Conservation (phyloP, 2,329 filamentous ascomycete genomes). For the Dryadomyces quercus-mongolicae region DNA sequence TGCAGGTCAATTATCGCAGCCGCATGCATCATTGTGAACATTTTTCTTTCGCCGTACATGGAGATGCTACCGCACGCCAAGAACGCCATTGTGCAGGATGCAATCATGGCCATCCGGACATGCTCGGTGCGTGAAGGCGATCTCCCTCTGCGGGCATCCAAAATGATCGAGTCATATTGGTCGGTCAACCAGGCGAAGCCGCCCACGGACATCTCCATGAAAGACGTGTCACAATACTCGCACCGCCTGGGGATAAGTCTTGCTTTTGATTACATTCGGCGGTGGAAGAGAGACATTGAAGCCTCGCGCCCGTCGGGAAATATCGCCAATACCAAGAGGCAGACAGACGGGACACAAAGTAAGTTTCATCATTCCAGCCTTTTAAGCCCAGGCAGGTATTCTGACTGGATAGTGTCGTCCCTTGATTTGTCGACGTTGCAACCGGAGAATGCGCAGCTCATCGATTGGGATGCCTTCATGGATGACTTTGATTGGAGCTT, state of each 20-base stretch:
- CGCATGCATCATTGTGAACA: constrained; percentile 30
- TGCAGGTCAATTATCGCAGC: constrained; percentile 34
- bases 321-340: constrained; percentile 9
- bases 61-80: constrained; percentile 17
- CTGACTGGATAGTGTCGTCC: not conserved
- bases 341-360: constrained; percentile 8
- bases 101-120: constrained; percentile 23
- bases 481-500: constrained; percentile 37
- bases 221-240: constrained; percentile 27
- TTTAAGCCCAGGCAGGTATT: not conserved
- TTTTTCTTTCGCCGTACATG: constrained; percentile 32
- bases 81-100: constrained; percentile 20
- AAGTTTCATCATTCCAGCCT: not conserved
- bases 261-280: constrained; percentile 35
- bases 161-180: constrained; percentile 39
- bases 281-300: constrained; percentile 31
- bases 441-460: constrained; percentile 22
- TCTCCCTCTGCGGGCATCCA: constrained; percentile 30
- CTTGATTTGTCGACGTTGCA: constrained; percentile 9
- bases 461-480: constrained; percentile 39
- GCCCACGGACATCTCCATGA: constrained; percentile 21
- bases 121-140: constrained; percentile 37
- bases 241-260: constrained; percentile 36
- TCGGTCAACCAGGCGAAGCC: constrained; percentile 25
- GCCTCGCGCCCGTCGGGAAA: constrained; percentile 22